Evolutionary conservation across 2,329 filamentous ascomycete genomes (phyloP).

Genomic region (Fusarium musae): DNA sequence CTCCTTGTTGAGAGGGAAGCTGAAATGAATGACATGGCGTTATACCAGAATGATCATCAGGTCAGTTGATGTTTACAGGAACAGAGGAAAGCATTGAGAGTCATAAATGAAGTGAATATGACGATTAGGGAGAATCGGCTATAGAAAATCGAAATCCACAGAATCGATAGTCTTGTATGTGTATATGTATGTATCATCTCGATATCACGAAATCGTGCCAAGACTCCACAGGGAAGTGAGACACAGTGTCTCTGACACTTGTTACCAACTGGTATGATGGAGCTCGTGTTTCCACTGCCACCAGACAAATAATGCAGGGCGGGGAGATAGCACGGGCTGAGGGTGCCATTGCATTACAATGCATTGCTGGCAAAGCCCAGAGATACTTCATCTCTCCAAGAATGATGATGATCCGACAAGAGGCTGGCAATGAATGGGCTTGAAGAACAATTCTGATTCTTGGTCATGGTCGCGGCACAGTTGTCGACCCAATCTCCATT

Average conservation of each 20-base stretch:
- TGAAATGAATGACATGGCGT: neutral
- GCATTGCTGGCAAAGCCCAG: slow-evolving; percentile 24
- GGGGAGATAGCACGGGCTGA: slow-evolving; percentile 3
- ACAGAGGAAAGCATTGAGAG: neutral
- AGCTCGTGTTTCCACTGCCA: slow-evolving; percentile 17
- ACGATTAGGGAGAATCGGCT: slow-evolving; percentile 13
- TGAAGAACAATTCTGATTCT: slow-evolving; percentile 2
- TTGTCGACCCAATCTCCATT: neutral
- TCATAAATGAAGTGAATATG: neutral
- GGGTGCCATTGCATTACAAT: neutral
- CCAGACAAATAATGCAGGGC: slow-evolving; percentile 24
- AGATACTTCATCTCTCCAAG: neutral
- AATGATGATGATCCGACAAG: slow-evolving; percentile 11
- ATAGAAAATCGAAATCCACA: slow-evolving; percentile 32
- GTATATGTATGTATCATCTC: neutral
- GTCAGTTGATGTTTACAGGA: neutral
- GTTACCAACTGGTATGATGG: slow-evolving; percentile 23
- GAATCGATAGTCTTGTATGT: slow-evolving; percentile 14
- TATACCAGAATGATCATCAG: neutral
- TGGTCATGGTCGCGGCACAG: slow-evolving; percentile 3
- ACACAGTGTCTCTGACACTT: slow-evolving; percentile 17
- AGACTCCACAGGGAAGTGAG: slow-evolving; percentile 27
- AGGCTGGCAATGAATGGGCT: neutral
- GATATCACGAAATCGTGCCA: neutral
- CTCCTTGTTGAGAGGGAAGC: neutral